phyloP scores from a whole-genome alignment of 179 eudicot genomes.

The Beta macrorhiza region DNA sequence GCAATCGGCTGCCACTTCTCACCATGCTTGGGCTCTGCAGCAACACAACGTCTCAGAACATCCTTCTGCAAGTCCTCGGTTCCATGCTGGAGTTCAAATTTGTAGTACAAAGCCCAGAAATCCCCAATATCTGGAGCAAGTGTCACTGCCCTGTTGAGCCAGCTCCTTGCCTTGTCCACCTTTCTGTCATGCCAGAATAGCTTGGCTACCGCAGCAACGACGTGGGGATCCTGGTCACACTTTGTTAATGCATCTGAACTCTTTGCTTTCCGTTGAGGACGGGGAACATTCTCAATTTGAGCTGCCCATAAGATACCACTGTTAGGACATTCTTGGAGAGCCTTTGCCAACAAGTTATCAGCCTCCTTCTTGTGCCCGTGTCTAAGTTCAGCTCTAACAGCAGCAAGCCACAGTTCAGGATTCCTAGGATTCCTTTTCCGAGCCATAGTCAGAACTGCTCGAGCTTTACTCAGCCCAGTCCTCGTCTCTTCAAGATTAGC shows the following conservation, averaged over 20 bases:
- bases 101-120: conserved; percentile 83
- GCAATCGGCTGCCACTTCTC: conserved; percentile 84
- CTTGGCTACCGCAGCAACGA: conserved; percentile 74
- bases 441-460: conserved; percentile 78
- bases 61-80: conserved; percentile 70
- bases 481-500: conserved; percentile 82
- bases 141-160: conserved; percentile 82
- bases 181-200: conserved; percentile 92
- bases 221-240: conserved; percentile 75
- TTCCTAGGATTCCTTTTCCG: conserved; percentile 79
- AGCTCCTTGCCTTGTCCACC: conserved; percentile 80
- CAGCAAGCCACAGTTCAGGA: conserved; percentile 95
- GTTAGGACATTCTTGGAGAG: conserved; percentile 83
- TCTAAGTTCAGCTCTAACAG: conserved; percentile 71
- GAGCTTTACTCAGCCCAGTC: conserved; percentile 80
- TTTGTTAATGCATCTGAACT: conserved; percentile 73
- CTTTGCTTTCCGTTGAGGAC: conserved; percentile 78
- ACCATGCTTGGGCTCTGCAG: conserved; percentile 92
- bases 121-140: conserved; percentile 88
- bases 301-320: conserved; percentile 90
- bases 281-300: conserved; percentile 81
- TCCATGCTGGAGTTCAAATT: conserved; percentile 84
- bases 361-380: conserved; percentile 80
- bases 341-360: conserved; percentile 85
- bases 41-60: conserved; percentile 71